Evolutionary conservation across 1,284 basidiomycete genomes (phyloP).

Genomic region (Blastosporella zonata): DNA sequence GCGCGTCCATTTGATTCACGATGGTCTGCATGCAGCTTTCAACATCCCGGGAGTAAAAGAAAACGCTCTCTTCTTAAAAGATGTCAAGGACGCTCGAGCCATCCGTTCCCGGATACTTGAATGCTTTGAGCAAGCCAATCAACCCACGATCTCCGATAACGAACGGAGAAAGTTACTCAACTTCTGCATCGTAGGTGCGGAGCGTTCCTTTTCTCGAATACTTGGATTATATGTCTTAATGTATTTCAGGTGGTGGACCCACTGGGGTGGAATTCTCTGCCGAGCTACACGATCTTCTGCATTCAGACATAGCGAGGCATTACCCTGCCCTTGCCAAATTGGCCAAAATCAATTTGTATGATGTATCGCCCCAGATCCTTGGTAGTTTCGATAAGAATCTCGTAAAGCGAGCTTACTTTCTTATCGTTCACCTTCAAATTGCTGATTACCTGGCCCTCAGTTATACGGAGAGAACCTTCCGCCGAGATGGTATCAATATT

Average conservation of each 20-base stretch:
- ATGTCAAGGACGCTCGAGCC: conserved; percentile 76
- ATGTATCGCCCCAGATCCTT: conserved; percentile 79
- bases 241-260: conserved; percentile 57
- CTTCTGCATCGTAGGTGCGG: conserved; percentile 74
- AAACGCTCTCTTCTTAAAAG: conserved; percentile 80
- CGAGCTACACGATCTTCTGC: conserved; percentile 83
- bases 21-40: conserved; percentile 44
- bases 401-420: conserved; percentile 45
- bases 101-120: conserved; percentile 77
- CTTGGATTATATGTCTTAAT: neutral
- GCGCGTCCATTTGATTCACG: neutral
- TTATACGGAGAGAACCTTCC: conserved; percentile 73
- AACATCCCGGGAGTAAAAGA: conserved; percentile 69
- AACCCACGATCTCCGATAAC: conserved; percentile 63
- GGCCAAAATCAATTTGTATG: conserved; percentile 74
- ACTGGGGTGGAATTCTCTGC: conserved; percentile 86
- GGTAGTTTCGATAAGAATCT: conserved; percentile 75
- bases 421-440: neutral
- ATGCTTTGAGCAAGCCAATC: conserved; percentile 81
- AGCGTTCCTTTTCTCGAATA: conserved; percentile 24
- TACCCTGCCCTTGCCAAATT: conserved; percentile 63
- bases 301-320: conserved; percentile 67
- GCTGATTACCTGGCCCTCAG: conserved; percentile 30
- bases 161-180: conserved; percentile 69
- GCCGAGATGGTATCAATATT: conserved; percentile 75